These are phyloP conservation scores for Harrya chromipes DNA, from an alignment of 768 basidiomycete genomes.

Conservation along the genomic window DNA sequence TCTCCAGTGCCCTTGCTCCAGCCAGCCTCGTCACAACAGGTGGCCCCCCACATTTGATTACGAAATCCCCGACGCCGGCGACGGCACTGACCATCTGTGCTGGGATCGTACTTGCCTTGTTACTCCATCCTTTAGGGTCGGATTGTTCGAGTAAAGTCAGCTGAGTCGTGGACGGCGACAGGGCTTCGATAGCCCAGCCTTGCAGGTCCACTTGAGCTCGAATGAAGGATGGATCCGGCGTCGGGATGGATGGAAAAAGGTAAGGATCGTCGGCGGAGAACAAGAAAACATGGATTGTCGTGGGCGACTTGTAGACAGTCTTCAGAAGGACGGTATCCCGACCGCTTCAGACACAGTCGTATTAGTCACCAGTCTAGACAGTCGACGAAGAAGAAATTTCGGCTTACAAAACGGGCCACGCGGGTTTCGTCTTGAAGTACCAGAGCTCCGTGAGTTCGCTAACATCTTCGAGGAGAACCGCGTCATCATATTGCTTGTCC, in stretches of 20 bases:
- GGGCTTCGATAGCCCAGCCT: conserved; percentile 94
- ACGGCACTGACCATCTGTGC: conserved; percentile 88
- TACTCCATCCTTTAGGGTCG: conserved; percentile 96
- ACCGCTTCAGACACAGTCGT: conserved; percentile 52
- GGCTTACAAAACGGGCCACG: conserved; percentile 89
- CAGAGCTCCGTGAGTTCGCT: conserved; percentile 90
- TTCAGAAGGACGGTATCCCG: conserved; percentile 88
- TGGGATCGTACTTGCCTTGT: conserved; percentile 84
- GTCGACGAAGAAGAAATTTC: conserved; percentile 5
- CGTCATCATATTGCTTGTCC: conserved; percentile 91
- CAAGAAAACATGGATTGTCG: conserved; percentile 90
- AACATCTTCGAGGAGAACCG: conserved; percentile 81
- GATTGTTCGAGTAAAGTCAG: conserved; percentile 95
- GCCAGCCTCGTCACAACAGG: conserved; percentile 84
- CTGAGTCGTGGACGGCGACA: conserved; percentile 92
- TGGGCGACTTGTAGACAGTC: conserved; percentile 96
- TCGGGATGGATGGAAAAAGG: conserved; percentile 74
- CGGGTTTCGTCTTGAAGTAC: conserved; percentile 87
- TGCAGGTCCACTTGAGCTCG: conserved; percentile 97
- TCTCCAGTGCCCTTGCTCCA: conserved; percentile 68
- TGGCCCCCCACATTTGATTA: conserved; percentile 93
- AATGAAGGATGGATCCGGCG: conserved; percentile 71
- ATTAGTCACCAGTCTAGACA: conserved; percentile 1
- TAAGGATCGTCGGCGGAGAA: conserved; percentile 91
- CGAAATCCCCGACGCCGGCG: conserved; percentile 92